These are phyloP conservation scores for Theobroma grandiflorum DNA, from an alignment of 441 rosid genomes.

Conservation along the genomic window DNA sequence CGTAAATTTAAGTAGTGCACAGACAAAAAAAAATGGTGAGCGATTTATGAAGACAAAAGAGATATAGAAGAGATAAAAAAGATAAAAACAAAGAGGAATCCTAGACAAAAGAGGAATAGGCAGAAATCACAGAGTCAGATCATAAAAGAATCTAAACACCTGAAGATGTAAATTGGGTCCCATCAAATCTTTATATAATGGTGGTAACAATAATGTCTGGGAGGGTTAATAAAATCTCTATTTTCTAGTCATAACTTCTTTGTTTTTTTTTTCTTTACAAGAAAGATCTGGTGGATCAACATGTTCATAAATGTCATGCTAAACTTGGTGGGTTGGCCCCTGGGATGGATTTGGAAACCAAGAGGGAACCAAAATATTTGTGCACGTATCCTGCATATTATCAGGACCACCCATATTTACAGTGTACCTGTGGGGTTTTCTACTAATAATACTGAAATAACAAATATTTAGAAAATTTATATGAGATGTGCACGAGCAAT, in stretches of 20 bases:
- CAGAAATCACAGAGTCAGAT: neutral
- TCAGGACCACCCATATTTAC: neutral
- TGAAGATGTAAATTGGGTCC: neutral
- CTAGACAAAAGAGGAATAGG: too few relatives aligned
- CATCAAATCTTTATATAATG: neutral
- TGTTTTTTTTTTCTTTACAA: too few relatives aligned
- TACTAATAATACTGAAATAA: neutral
- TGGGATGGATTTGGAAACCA: neutral
- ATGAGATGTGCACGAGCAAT: neutral
- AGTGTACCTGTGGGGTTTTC: neutral
- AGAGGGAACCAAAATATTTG: neutral
- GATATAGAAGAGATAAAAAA: neutral
- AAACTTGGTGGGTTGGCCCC: neutral
- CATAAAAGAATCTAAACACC: neutral
- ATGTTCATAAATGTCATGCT: neutral
- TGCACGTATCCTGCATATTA: neutral
- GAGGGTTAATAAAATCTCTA: neutral
- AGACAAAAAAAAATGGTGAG: neutral
- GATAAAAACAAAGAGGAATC: neutral
- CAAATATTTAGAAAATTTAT: neutral
- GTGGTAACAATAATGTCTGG: neutral
- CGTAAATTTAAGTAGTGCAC: neutral
- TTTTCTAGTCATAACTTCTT: neutral
- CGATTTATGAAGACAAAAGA: neutral
- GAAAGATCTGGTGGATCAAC: neutral